Percentiles rank a stretch among this genome's conserved stretches.
phyloP scores from a whole-genome alignment of 352 stramenopile species.

The Thraustochytrium striatum region DNA sequence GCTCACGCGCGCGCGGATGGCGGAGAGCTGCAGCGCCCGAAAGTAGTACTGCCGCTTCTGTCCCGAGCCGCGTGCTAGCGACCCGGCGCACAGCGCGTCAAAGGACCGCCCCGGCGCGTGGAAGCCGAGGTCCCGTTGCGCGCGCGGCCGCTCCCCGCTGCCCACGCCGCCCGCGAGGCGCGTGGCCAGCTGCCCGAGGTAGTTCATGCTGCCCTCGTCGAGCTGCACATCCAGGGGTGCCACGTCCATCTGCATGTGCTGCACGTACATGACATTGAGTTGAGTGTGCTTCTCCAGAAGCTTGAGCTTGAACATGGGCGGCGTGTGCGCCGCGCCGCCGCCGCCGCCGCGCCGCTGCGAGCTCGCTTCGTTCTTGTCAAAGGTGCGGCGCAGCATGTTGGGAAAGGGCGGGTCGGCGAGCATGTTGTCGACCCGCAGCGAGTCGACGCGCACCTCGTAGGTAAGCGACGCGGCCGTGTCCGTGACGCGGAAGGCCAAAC shows the following conservation, averaged over 20 bases:
- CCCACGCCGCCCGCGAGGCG: neutral
- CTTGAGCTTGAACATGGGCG: neutral
- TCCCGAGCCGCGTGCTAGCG: neutral
- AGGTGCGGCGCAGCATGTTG: conserved; percentile 29
- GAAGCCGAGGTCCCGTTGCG: neutral
- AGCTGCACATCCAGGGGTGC: conserved; percentile 27
- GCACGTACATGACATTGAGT: conserved; percentile 37
- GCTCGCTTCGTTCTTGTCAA: neutral
- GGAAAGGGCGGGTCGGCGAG: neutral
- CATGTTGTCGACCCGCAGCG: conserved; percentile 33
- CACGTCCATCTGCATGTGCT: neutral
- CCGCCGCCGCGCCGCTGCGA: neutral
- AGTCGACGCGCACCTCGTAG: neutral
- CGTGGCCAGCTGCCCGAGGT: neutral
- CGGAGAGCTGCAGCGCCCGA: neutral
- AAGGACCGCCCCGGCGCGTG: neutral
- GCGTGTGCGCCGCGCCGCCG: no score
- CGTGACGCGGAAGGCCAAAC: neutral
- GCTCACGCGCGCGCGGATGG: conserved; percentile 16
- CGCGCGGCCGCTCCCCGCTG: neutral
- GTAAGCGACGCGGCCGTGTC: conserved; percentile 17
- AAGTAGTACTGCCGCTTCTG: neutral
- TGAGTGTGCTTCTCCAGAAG: conserved; percentile 40
- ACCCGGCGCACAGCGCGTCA: neutral
- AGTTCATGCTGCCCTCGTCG: conserved; percentile 15